Evolutionary conservation across 352 stramenopile species (phyloP).

Genomic region (Phytophthora litchii): DNA sequence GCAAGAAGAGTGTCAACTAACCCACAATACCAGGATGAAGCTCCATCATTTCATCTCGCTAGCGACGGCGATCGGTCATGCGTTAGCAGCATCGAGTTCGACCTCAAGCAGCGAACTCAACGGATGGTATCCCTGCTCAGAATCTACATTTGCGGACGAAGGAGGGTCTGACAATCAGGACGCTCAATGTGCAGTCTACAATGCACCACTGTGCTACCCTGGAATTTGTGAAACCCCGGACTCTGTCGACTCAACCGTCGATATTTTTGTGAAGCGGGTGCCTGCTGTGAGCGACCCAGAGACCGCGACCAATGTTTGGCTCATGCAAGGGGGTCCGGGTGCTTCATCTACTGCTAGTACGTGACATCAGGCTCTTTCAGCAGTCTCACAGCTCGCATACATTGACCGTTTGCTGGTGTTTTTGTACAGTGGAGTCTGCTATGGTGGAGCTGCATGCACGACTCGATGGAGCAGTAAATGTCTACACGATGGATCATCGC

Average conservation of each 20-base stretch:
- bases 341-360: constrained; percentile 44
- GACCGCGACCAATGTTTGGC: constrained; percentile 43
- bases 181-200: constrained; percentile 44
- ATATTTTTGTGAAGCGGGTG: constrained; percentile 56
- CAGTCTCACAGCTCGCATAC: too few relatives aligned
- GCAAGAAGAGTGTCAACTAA: constrained; percentile 1
- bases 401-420: background rate
- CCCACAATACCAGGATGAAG: constrained; percentile 3
- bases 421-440: constrained; percentile 41
- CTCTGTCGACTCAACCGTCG: constrained; percentile 20
- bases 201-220: constrained; percentile 40
- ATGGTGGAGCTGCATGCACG: constrained; percentile 40
- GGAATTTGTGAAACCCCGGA: constrained; percentile 27
- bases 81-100: constrained; percentile 8
- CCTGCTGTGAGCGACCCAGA: constrained; percentile 21
- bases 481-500: constrained; percentile 67
- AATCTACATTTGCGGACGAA: constrained; percentile 35
- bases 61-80: background rate
- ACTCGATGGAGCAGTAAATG: constrained; percentile 42
- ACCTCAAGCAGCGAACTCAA: constrained; percentile 23
- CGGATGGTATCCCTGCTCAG: constrained; percentile 41
- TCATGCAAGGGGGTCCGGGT: constrained; percentile 50
- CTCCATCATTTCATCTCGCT: constrained; percentile 4
- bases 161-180: constrained; percentile 8
- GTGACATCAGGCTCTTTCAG: constrained; percentile 4